Base-by-base conservation (phyloP, 2,329 filamentous ascomycete genomes). In the Xylariaceae sp. region DNA sequence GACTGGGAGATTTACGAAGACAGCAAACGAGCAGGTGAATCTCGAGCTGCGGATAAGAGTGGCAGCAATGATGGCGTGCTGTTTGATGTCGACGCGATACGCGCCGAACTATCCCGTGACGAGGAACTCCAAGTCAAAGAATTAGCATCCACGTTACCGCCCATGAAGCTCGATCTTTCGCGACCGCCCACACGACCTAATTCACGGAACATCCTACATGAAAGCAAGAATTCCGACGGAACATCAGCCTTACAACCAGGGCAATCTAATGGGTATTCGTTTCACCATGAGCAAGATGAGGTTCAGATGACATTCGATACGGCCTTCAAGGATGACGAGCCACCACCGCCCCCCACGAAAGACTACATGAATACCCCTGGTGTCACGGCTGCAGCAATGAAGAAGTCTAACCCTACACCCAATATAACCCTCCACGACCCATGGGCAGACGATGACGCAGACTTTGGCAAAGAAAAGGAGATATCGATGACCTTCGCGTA, bases 1-100 rank as follows among this genome's bases (percentile, higher is more conserved):
- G 88, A 89, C 51, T 96, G 92, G 92, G 92, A 97, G 70, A 90
- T 90, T 8, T 96, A 96, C 68, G 87, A 96, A 67, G 88, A 95
- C 57, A 70, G 69, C 42, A 81, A 81, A 65, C 66, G 68, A 40
- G 61, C 56, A 22, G 55, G 62, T 2, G 59, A 53, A 8, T 48
- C 57, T 36, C 50, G 10, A 64, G 54, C 72, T 8, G 76, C 80
- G 51, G 77, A 77, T 15, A 76, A 75, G 56, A 71, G 76, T 8
- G 74, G 76, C 5, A 79, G 71, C 53, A 84, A 82, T 63, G 74
- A 76, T 40, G 81, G 81, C 32, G 87, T 97, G 8, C 78, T 99
- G 43, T 99, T 99, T 65, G 94, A 99, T 65, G 84, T 99, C 44
- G 94, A 99, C 64, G 94, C 94, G 12, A 97, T 99, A 60, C 81